A percentile compares a stretch with the other conserved stretches of the same genome.
Evolutionary conservation across 768 basidiomycete species (phyloP).

Genomic region (Ephemerocybe angulata): DNA sequence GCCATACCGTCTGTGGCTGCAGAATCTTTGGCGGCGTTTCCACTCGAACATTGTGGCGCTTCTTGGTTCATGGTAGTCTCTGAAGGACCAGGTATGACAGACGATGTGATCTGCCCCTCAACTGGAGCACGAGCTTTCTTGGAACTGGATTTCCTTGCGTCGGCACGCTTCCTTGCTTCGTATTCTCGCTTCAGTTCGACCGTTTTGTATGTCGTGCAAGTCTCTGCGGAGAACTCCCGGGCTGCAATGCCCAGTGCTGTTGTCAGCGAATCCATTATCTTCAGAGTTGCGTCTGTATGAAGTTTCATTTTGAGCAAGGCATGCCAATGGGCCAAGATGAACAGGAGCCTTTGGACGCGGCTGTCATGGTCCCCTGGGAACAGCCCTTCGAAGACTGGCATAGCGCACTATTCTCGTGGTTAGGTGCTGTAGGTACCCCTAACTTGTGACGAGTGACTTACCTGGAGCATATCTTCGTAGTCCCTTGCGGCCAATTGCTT

Average conservation of each 20-base stretch:
- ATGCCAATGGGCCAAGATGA: constrained; percentile 30
- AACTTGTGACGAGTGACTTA: constrained; percentile 17
- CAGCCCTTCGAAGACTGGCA: constrained; percentile 36
- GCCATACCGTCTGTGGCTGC: no score
- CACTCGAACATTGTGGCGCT: no score
- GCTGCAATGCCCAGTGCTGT: constrained; percentile 24
- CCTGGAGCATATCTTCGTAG: constrained; percentile 39
- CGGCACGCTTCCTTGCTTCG: constrained; percentile 22
- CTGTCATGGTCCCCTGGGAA: constrained; percentile 20
- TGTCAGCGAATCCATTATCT: constrained; percentile 22
- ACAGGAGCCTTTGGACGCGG: constrained; percentile 23
- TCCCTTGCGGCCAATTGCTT: constrained; percentile 33
- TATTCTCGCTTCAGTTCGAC: constrained; percentile 37
- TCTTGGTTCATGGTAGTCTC: no score
- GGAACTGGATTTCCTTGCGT: constrained; percentile 11
- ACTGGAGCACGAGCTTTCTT: no score
- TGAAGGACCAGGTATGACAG: background rate
- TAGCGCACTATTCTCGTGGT: constrained; percentile 23
- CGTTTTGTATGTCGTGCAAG: constrained; percentile 25
- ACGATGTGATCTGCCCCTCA: no score
- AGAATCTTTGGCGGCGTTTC: no score
- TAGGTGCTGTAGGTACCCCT: background rate
- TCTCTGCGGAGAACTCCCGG: constrained; percentile 26
- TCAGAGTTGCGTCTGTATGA: constrained; percentile 25
- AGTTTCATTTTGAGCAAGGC: constrained; percentile 28